A percentile compares a stretch with the other conserved stretches of the same genome.
Evolutionary conservation across 1,139 yeast genomes (phyloP).

Genomic region (Taphrina communis): DNA sequence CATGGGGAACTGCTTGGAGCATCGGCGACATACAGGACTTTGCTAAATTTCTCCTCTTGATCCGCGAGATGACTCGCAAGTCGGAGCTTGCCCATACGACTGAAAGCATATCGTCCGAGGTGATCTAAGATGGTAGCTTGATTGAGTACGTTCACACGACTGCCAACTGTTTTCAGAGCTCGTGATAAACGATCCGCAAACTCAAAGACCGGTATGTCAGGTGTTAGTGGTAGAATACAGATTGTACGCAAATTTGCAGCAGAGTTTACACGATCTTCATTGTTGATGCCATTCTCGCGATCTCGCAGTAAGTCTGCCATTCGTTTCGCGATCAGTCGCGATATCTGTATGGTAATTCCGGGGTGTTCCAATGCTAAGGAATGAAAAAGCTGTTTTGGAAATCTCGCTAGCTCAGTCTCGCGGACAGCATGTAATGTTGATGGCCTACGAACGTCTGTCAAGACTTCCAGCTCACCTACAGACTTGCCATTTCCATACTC

Average conservation of each 20-base stretch:
- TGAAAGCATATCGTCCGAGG: slow-evolving; percentile 91
- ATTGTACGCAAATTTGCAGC: slow-evolving; percentile 69
- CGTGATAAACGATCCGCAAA: slow-evolving; percentile 75
- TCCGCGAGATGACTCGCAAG: slow-evolving; percentile 89
- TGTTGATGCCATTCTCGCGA: slow-evolving; percentile 10
- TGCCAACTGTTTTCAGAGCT: slow-evolving; percentile 61
- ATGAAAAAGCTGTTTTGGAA: slow-evolving; percentile 88
- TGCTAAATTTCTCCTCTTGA: slow-evolving; percentile 84
- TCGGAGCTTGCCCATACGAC: slow-evolving; percentile 80
- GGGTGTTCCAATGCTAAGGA: slow-evolving; percentile 84
- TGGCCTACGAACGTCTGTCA: slow-evolving; percentile 78
- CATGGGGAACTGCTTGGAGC: slow-evolving; percentile 76
- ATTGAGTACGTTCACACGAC: slow-evolving; percentile 71
- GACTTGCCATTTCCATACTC: slow-evolving; percentile 96
- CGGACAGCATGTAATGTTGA: slow-evolving; percentile 83
- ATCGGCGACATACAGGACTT: slow-evolving; percentile 86
- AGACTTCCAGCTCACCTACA: slow-evolving; percentile 91
- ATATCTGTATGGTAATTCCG: slow-evolving; percentile 79
- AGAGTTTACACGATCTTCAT: slow-evolving; percentile 13
- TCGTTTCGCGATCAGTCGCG: slow-evolving; percentile 82
- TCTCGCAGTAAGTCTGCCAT: slow-evolving; percentile 53
- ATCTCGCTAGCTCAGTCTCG: slow-evolving; percentile 90
- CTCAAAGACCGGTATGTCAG: slow-evolving; percentile 81
- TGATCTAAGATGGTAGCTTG: slow-evolving; percentile 81
- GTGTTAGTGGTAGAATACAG: slow-evolving; percentile 77